Evolutionary conservation across 805 yeast genomes (phyloP), one percentile per base, ranked within the genome.

Genomic region (Sungouiozyma ichnusensis): DNA sequence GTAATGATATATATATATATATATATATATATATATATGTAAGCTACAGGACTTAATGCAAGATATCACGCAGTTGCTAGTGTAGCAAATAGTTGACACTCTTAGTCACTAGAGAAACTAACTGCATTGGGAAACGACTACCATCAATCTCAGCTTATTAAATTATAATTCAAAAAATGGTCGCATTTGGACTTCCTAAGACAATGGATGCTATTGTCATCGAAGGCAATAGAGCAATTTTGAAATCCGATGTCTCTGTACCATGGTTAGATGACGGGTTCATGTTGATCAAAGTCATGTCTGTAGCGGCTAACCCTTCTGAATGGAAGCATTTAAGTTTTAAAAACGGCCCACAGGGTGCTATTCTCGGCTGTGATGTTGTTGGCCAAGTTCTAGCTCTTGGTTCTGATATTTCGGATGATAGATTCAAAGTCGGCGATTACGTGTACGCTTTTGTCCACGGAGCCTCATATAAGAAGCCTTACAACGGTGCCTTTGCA

Each of bases 291-390:
- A 69, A 73, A 53, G 67, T 74, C 2, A 53, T 60, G n/a, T 75
- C 82, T 5, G 72, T 61, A 38, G 85, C 81, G 2, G 66, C 69
- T 20, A 81, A 81, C 53, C 86, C 87, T 34, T 73, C 81, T 11
- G 88, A 81, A 53, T 78, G 81, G 79, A 78, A 79, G 52, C 82
- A 77, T 52, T 56, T 71, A 31, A 67, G 53, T 6, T 58, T 44
- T 40, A 51, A 64, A 7, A 50, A 62, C 41, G 75, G 76, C 16
- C 57, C 47, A 1, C 57, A 68, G 29, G 82, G 79, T 15, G 56
- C 67, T 16, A 66, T 77, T 32, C 57, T 68, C 17, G 90, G 88
- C 13, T 64, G 76, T 42, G 87, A 81, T 53, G 73, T 69, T 24
- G 60, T 79, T 27, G 86, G 86, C 32, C 65, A 63, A 18, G 76